Base-by-base conservation (phyloP, 2,329 filamentous ascomycete species). In the Colletotrichum acutatum region DNA sequence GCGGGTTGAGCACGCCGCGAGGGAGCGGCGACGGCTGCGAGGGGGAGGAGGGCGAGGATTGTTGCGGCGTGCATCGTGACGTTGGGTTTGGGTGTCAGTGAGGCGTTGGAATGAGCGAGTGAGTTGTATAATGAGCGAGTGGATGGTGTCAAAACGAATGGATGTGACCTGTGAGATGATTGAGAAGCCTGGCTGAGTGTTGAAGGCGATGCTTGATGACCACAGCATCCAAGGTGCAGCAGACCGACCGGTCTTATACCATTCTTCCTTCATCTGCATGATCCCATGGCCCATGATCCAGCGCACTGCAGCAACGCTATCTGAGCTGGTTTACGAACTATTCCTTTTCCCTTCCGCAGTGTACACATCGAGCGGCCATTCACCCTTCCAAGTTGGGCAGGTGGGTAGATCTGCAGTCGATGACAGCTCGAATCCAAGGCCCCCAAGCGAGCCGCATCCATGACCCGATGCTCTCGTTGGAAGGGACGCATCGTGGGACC, bases 1-100 rank as follows among this genome's bases (percentile, higher is more conserved):
- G 82, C 82, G 26, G 80, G 82, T 46, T 78, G 75, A 59, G 78
- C 74, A 42, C 82, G 82, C 72, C 77, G 78, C 6, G 68, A 72
- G 37, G 71, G 71, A 24, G 68, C 71, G 46, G 68, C 71, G 24
- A 68, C 53, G 42, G 59, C 68, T 19, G 61, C 32, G 26, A 72
- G 57, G 30, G 68, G 71, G 19, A 74, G 59, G 32, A 74, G 68
- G 32, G 71, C 62, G 57, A 74, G 68, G 24, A 74, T 28, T 19
- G 63, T 74, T 12, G 58, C 24, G 62, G 61, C 69, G 62, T 72
- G 71, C 71, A 74, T 74, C 16, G 16, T 74, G 58, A n/a, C 8
- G 34, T 24, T n/a, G 34, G 22, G 2, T 42, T 53, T 19, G 7
- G 3, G 14, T 61, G 32, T 53, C 14, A 57, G 24, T 34, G 66